Conservation (phyloP, 352 stramenopile species). For the Phytophthora pinifolia region DNA sequence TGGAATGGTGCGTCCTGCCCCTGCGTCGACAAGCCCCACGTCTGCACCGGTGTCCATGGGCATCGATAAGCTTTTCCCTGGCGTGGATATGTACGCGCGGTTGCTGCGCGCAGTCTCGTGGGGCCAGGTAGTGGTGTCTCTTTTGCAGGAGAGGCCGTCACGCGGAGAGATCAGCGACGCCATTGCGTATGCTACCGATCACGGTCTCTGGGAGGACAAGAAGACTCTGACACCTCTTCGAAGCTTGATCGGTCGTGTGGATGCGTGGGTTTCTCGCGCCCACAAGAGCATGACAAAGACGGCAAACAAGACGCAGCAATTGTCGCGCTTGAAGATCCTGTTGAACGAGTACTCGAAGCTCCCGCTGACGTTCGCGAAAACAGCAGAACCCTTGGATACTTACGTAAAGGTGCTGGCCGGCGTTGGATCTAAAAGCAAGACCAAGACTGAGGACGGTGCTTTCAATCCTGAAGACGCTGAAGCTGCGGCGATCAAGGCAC, state of each 20-base stretch:
- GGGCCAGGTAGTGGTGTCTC: constrained; percentile 68
- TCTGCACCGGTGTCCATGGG: constrained; percentile 4
- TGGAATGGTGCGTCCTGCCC: constrained; percentile 25
- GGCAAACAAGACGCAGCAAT: constrained; percentile 54
- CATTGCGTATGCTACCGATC: constrained; percentile 59
- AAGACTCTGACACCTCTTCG: constrained; percentile 65
- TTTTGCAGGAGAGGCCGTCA: constrained; percentile 79
- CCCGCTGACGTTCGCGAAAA: constrained; percentile 61
- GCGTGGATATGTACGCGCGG: constrained; percentile 62
- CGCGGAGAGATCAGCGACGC: constrained; percentile 55
- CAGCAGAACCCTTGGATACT: constrained; percentile 35
- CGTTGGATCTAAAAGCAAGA: constrained; percentile 12
- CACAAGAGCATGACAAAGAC: constrained; percentile 80
- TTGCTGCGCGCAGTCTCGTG: constrained; percentile 71
- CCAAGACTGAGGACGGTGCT: constrained; percentile 14
- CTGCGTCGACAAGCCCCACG: constrained; percentile 8
- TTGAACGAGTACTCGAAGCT: constrained; percentile 91
- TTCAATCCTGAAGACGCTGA: constrained; percentile 34
- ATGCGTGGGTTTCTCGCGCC: constrained; percentile 78
- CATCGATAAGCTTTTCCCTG: constrained; percentile 73
- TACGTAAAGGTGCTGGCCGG: constrained; percentile 39
- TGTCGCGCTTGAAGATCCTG: constrained; percentile 63
- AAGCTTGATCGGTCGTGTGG: constrained; percentile 71
- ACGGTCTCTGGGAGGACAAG: constrained; percentile 75
- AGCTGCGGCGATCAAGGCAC: constrained; percentile 30